Base-by-base conservation (phyloP, 148 eudicot species). In the Heliamphora exappendiculata region DNA sequence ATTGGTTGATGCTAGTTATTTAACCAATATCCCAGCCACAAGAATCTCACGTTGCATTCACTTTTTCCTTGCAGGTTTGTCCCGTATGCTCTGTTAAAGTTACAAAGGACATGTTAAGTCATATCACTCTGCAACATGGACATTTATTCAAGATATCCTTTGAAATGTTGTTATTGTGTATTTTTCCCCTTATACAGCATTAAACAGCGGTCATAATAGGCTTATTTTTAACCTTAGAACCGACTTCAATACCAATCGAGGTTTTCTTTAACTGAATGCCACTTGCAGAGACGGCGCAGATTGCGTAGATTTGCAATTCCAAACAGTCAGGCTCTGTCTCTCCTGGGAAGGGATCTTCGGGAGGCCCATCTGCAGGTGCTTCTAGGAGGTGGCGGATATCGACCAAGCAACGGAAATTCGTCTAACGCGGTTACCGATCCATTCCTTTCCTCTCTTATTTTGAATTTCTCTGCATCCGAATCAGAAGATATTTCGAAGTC, bases 121-220 rank as follows among this genome's bases (percentile, higher is more conserved):
- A 91, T 83, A 86, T 94, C 72, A 94, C 91, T 22, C 79, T 91
- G 80, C 95, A 90, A 74, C 98, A 94, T 57, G 97, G 89, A 68
- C 89, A 91, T 80, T 84, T 94, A 72, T 87, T 94, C 82, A 94
- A 89, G 94, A 91, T 94, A 91, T 89, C 96, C 96, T 91, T 86
- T 57, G 19, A 34, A 71, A 70, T 57, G 26, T 47, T 9, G 20
- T 67, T 64, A 37, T 3, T 24, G 34, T 60, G 3, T 60, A 29
- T 60, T 60, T 20, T 28, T 31, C 31, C 31, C 66, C 66, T 31
- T 20, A 60, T 4, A 5, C 1, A 24, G 37, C 8, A 19, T 60
- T 5, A 29, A 31, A 13, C 11, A 58, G 63, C 11, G 29, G n/a
- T n/a, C n/a, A n/a, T n/a, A n/a, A n/a, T n/a, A n/a, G n/a, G n/a